Evolutionary conservation across 495 filamentous ascomycete species (phyloP), one percentile per base, ranked within the genome.

Genomic region (Amphirosellinia nigrospora): DNA sequence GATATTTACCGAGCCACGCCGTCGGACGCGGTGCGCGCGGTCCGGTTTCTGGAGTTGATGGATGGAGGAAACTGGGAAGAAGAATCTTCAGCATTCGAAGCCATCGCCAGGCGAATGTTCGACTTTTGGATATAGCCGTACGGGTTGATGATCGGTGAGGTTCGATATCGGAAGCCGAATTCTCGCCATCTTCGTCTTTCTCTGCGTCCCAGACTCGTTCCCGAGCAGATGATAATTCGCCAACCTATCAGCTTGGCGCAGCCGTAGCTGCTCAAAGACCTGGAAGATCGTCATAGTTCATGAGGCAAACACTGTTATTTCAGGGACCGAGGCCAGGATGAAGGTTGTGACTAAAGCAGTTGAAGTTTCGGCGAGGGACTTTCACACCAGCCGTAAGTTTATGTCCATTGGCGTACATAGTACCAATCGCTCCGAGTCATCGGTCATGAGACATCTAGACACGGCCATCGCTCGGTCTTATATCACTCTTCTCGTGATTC

Each of bases 1-100:
- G 21, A 36, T 58, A 66, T 52, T 64, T 13, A 70, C 68, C 68
- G 23, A 70, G 41, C 68, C 68, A 70, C 28, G 68, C 68, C n/a
- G 61, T 70, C 15, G 60, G 50, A 15, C 68, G 60, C 32, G 7
- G 52, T 41, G 59, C 28, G 9, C 28, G 50, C 23, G 34, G 46
- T 32, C 66, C 52, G 48, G n/a, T 15, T 7, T 53, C 32, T 3
- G 36, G 3, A 21, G 58, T 5, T 5, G 43, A 56, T 45, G 50
- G 1, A 16, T 36, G 45, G 21, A 70, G 38, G 61, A 70, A 70
- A 41, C 68, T 70, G 9, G 68, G 68, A 13, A 70, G 38, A 21
- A 70, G 34, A 26, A 41, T 13, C 13, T 32, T 64, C 23, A 46
- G 39, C 19, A 38, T 36, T 23, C 45, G 60, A 64, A 66, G 45